These are phyloP conservation scores for Microascus cirrosus DNA, from an alignment of 2,329 filamentous ascomycete genomes.

Conservation along the genomic window DNA sequence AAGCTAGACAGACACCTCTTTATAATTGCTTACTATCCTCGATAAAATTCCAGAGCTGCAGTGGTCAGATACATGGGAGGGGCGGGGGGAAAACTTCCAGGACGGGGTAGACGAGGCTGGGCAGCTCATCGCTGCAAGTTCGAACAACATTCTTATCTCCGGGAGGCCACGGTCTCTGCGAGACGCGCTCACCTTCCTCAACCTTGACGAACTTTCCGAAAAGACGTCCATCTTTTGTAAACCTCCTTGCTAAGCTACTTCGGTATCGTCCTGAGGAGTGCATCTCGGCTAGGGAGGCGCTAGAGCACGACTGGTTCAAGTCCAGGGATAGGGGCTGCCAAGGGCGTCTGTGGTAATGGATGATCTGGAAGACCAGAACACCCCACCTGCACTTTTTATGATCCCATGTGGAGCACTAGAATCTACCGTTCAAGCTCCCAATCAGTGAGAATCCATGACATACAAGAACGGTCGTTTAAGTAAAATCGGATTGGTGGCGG, in stretches of 20 bases:
- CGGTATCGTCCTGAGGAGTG: neutral
- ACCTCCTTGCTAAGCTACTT: conserved; percentile 12
- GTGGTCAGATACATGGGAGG: conserved; percentile 17
- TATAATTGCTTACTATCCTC: conserved; percentile 15
- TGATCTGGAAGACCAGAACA: no score
- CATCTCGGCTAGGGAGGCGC: conserved; percentile 5
- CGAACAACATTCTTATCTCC: neutral
- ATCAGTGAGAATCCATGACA: no score
- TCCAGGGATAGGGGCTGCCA: no score
- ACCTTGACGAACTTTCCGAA: neutral
- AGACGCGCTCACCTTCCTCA: neutral
- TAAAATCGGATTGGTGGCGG: no score
- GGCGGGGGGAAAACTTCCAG: conserved; percentile 11
- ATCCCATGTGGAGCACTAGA: no score
- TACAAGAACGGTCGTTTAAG: no score
- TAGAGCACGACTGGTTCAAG: conserved; percentile 14
- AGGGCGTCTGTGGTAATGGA: neutral
- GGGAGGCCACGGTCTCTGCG: neutral
- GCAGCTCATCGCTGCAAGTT: neutral
- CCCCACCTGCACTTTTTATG: no score
- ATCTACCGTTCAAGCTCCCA: no score
- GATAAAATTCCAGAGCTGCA: conserved; percentile 18
- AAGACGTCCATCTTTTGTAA: neutral
- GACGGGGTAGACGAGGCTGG: conserved; percentile 9
- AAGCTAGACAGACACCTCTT: conserved; percentile 11